Conservation (phyloP, 2,329 filamentous ascomycete species). For the Sporothrix brasiliensis region DNA sequence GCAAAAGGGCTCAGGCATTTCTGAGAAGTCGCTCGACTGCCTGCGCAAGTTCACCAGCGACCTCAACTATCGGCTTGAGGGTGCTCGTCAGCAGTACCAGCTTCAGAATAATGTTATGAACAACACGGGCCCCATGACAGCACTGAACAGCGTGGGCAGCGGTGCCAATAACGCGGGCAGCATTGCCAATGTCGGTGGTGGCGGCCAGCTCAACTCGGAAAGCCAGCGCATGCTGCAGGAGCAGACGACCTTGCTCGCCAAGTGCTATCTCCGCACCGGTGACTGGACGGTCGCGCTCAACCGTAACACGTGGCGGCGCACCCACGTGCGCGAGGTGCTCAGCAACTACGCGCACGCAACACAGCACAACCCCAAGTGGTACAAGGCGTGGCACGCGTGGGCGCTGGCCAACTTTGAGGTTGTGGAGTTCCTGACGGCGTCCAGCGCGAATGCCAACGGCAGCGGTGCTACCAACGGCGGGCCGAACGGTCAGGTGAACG, state of each 20-base stretch:
- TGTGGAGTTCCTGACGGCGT: constrained; percentile 72
- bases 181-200: constrained; percentile 35
- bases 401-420: constrained; percentile 98
- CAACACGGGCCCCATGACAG: constrained; percentile 28
- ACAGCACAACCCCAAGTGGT: constrained; percentile 91
- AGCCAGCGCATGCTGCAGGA: constrained; percentile 60
- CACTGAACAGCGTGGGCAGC: constrained; percentile 35
- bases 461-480: neutral
- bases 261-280: constrained; percentile 93
- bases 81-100: constrained; percentile 55
- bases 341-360: constrained; percentile 91
- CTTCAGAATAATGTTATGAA: constrained; percentile 49
- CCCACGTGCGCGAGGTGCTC: constrained; percentile 84
- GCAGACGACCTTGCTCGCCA: constrained; percentile 76
- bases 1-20: constrained; percentile 48
- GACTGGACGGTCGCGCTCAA: constrained; percentile 91
- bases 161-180: constrained; percentile 37
- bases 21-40: constrained; percentile 61
- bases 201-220: constrained; percentile 49
- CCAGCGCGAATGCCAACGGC: constrained; percentile 21
- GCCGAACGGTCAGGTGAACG: neutral
- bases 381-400: constrained; percentile 99
- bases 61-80: constrained; percentile 58
- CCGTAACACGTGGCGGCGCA: constrained; percentile 84
- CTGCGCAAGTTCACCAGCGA: constrained; percentile 65